Conservation (phyloP, 164 flowering plant genomes). For the Buxus sempervirens region DNA sequence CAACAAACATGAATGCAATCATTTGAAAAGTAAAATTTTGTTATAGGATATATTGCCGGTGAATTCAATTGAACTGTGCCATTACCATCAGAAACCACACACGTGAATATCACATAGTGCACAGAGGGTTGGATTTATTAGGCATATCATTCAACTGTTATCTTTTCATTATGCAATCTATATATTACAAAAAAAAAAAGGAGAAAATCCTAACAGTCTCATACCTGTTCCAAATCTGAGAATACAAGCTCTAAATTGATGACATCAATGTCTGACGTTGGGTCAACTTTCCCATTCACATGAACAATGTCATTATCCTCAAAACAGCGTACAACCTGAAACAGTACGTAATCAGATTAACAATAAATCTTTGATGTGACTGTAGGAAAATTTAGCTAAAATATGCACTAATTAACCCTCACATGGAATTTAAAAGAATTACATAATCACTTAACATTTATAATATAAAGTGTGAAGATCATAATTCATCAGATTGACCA, state of each 20-base stretch:
- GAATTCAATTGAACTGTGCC: background rate
- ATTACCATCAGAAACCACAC: background rate
- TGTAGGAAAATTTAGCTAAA: background rate
- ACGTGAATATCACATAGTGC: background rate
- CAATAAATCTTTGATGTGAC: background rate
- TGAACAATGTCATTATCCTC: slow-evolving; percentile 96
- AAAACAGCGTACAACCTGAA: slow-evolving; percentile 97
- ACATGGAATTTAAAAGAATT: background rate
- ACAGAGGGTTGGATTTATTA: background rate
- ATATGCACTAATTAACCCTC: background rate
- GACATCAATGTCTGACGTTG: slow-evolving; percentile 90
- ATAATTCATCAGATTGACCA: background rate
- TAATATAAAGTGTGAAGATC: background rate
- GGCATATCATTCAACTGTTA: background rate
- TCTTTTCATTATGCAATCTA: background rate
- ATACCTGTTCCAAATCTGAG: slow-evolving; percentile 96
- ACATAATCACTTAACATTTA: background rate
- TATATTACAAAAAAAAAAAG: background rate
- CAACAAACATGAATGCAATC: background rate
- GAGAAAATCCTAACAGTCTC: slow-evolving; percentile 9
- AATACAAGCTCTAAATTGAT: slow-evolving; percentile 91
- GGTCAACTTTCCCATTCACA: slow-evolving; percentile 94
- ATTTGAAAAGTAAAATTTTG: no score
- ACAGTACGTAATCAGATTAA: background rate
- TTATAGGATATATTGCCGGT: background rate